A percentile compares a stretch with the other conserved stretches of the same genome.
phyloP scores from a whole-genome alignment of 2,329 filamentous ascomycete genomes.

The Ilyonectria mors-panacis region DNA sequence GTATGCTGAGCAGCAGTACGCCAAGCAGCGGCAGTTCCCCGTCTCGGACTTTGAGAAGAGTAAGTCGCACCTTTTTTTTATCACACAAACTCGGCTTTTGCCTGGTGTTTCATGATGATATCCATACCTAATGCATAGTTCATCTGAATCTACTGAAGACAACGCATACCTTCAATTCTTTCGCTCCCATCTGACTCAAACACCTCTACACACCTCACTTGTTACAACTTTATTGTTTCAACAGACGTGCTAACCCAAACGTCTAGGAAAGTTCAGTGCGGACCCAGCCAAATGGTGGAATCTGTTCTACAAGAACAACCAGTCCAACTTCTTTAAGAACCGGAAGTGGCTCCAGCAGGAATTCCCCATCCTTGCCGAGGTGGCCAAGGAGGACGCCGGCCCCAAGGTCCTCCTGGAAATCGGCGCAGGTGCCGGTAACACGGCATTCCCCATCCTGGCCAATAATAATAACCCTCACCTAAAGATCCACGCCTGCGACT shows the following conservation, averaged over 20 bases:
- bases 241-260: slow-evolving; percentile 58
- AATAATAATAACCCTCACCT: slow-evolving; percentile 87
- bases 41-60: slow-evolving; percentile 95
- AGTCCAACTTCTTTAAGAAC: slow-evolving; percentile 98
- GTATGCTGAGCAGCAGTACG: slow-evolving; percentile 88
- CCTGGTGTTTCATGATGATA: slow-evolving; percentile 69
- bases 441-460: slow-evolving; percentile 90
- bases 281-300: slow-evolving; percentile 99
- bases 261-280: slow-evolving; percentile 83
- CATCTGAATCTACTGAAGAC: slow-evolving; percentile 79
- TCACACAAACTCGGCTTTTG: slow-evolving; percentile 10
- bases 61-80: slow-evolving; percentile 57
- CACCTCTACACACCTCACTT: slow-evolving; percentile 38
- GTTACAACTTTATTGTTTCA: slow-evolving; percentile 25
- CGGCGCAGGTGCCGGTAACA: slow-evolving; percentile 96
- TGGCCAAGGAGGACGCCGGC: slow-evolving; percentile 80
- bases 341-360: slow-evolving; percentile 97
- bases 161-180: slow-evolving; percentile 73
- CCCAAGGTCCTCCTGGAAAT: slow-evolving; percentile 85
- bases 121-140: slow-evolving; percentile 75
- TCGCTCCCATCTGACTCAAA: slow-evolving; percentile 79
- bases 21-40: slow-evolving; percentile 86
- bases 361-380: slow-evolving; percentile 87
- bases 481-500: slow-evolving; percentile 94
- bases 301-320: slow-evolving; percentile 97